These are phyloP conservation scores for Termitomyces sp. DNA, from an alignment of 768 basidiomycete genomes.

Conservation along the genomic window DNA sequence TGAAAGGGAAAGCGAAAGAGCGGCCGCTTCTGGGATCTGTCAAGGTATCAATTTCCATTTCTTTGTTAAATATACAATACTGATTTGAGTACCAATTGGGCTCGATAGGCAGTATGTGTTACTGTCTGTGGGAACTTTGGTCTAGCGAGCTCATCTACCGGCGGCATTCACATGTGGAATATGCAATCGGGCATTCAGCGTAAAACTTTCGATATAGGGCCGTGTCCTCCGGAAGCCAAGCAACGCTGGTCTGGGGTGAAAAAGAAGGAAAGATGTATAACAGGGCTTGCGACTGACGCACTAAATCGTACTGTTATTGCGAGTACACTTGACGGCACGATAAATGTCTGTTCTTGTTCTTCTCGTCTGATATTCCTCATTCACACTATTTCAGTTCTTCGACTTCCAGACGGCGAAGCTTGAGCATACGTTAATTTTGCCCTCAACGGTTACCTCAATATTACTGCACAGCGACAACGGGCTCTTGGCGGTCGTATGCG, in stretches of 20 bases:
- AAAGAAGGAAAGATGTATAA: constrained; percentile 54
- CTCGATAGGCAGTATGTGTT: constrained; percentile 71
- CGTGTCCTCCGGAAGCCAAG: constrained; percentile 52
- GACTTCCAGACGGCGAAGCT: constrained; percentile 88
- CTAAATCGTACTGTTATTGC: constrained; percentile 81
- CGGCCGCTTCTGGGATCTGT: constrained; percentile 51
- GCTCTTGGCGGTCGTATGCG: constrained; percentile 77
- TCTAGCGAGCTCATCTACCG: constrained; percentile 76
- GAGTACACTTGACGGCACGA: constrained; percentile 81
- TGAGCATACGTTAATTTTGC: constrained; percentile 60
- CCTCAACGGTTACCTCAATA: constrained; percentile 68
- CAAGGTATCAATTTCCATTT: constrained; percentile 46
- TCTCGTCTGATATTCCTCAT: neutral
- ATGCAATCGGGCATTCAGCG: constrained; percentile 92
- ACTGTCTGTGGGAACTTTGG: constrained; percentile 97
- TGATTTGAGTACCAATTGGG: neutral
- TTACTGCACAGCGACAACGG: constrained; percentile 81
- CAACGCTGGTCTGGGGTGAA: constrained; percentile 39
- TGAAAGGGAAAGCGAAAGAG: constrained; percentile 46
- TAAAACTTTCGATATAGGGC: constrained; percentile 69
- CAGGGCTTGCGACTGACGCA: constrained; percentile 82
- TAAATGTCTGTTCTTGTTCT: constrained; percentile 60
- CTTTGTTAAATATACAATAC: neutral
- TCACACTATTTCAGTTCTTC: constrained; percentile 90
- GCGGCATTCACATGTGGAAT: constrained; percentile 89